phyloP scores from a whole-genome alignment of 2,329 filamentous ascomycete genomes.

The Pezicula radicicola region DNA sequence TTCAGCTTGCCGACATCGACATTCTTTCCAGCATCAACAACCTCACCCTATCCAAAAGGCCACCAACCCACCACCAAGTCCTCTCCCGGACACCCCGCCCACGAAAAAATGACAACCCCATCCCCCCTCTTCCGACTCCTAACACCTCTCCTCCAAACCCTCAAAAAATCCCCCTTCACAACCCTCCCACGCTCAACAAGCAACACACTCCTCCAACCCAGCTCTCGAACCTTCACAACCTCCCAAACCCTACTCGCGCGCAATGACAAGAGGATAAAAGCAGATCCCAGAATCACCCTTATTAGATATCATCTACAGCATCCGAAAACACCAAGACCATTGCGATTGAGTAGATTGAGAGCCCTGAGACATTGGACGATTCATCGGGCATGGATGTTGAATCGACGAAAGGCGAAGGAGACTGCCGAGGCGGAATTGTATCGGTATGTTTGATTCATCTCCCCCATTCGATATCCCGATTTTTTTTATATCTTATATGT shows the following conservation, averaged over 20 bases:
- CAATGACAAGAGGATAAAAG: slow-evolving; percentile 11
- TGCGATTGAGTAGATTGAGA: slow-evolving; percentile 85
- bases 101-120: slow-evolving; percentile 1
- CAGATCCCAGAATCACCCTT: slow-evolving; percentile 37
- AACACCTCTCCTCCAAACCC: slow-evolving; percentile 1
- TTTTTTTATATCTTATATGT: not conserved
- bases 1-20: not conserved
- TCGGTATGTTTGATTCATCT: slow-evolving; percentile 41
- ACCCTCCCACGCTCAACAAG: too few relatives aligned
- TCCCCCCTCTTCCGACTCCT: not conserved
- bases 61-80: not conserved
- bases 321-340: slow-evolving; percentile 67
- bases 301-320: slow-evolving; percentile 72
- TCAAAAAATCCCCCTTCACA: not conserved
- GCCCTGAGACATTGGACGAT: slow-evolving; percentile 97
- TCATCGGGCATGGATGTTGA: slow-evolving; percentile 89
- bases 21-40: not conserved
- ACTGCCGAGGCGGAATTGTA: slow-evolving; percentile 68
- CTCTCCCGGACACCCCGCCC: not conserved
- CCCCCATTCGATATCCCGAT: not conserved
- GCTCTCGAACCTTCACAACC: slow-evolving; percentile 3
- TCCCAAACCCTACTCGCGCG: not conserved
- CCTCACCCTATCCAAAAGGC: not conserved
- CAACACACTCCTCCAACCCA: not conserved
- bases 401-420: slow-evolving; percentile 65